Base-by-base conservation (phyloP, 2,329 filamentous ascomycete genomes). In the Juglanconis oblonga region DNA sequence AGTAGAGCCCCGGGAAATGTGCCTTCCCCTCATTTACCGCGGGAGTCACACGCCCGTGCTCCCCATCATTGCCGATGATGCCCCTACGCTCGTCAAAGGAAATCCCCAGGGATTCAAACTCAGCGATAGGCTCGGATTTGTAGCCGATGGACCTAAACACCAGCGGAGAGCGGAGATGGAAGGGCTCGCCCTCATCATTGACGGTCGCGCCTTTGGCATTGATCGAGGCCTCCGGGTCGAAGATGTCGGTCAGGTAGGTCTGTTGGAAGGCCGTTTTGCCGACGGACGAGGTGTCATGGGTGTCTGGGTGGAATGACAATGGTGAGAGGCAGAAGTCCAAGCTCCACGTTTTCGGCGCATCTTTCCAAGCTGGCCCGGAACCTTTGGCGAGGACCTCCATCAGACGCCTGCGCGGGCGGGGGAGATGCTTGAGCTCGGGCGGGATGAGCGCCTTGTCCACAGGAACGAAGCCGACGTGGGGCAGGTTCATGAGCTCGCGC, bases 81-180 rank as follows among this genome's bases (percentile, higher is more conserved):
- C 94, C 95, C 3, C 83, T 82, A 7, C 78, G 77, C 1, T 83
- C 74, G 70, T 98, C 87, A 69, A 99, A 99, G 8, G 87, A 85
- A 48, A 97, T 86, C 2, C 87, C 88, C 0, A 94, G 76, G 4
- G 89, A 84, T 1, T 80, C 74, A 64, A 98, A 88, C 0, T 92
- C 94, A 0, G 86, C 82, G 0, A 99, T 77, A 0, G 91, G 80
- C 36, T 88, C 82, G 0, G 92, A 93, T 67, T 91, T 92, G 77
- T 99, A 99, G 6, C 95, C 95, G 48, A 99, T 93, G n/a, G 92
- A 96, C 17, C 92, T 87, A 76, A 99, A 97, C 14, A 91, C 92
- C 4, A 94, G 71, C 5, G 87, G 82, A 0, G 92, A 87, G 24
- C 24, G 24, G 24, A 24, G 24, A 24, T 24, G 24, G 24, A 24